A percentile compares a stretch with the other conserved stretches of the same genome.
These are phyloP conservation scores for Leccinum arenicola DNA, from an alignment of 768 basidiomycete genomes.

Conservation along the genomic window DNA sequence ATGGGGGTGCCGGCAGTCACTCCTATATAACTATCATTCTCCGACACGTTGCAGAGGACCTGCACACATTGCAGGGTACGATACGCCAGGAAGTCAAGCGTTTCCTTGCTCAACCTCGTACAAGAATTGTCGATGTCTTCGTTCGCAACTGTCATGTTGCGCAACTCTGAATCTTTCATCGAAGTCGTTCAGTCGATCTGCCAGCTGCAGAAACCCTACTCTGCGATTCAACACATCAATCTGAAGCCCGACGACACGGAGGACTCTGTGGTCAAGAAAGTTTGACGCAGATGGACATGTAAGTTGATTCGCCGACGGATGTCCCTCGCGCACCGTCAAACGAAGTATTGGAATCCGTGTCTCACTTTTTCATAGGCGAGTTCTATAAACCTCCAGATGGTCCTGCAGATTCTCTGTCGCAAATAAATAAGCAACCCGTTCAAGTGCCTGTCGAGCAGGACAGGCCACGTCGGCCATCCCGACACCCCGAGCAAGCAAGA, in stretches of 20 bases:
- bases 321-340: conserved; percentile 26
- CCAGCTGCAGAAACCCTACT: conserved; percentile 65
- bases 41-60: conserved; percentile 89
- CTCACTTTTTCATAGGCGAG: conserved; percentile 73
- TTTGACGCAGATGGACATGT: conserved; percentile 49
- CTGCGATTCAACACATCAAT: conserved; percentile 53
- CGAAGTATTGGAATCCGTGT: conserved; percentile 53
- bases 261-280: conserved; percentile 15
- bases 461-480: conserved; percentile 10
- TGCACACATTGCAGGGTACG: conserved; percentile 55
- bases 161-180: conserved; percentile 77
- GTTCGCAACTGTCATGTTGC: conserved; percentile 70
- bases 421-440: conserved; percentile 13
- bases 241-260: conserved; percentile 42
- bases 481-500: conserved; percentile 24
- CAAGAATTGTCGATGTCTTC: conserved; percentile 66
- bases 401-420: conserved; percentile 17
- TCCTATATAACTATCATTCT: conserved; percentile 84
- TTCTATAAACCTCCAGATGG: conserved; percentile 51
- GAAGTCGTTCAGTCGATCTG: conserved; percentile 69
- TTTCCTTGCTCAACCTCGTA: conserved; percentile 73
- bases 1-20: conserved; percentile 63
- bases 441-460: conserved; percentile 12
- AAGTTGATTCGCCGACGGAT: conserved; percentile 43
- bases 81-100: conserved; percentile 84